Evolutionary conservation across 371 early-diverging fungal species (phyloP), one percentile per base, ranked within the genome.

Genomic region (Basidiobolus heterosporus): DNA sequence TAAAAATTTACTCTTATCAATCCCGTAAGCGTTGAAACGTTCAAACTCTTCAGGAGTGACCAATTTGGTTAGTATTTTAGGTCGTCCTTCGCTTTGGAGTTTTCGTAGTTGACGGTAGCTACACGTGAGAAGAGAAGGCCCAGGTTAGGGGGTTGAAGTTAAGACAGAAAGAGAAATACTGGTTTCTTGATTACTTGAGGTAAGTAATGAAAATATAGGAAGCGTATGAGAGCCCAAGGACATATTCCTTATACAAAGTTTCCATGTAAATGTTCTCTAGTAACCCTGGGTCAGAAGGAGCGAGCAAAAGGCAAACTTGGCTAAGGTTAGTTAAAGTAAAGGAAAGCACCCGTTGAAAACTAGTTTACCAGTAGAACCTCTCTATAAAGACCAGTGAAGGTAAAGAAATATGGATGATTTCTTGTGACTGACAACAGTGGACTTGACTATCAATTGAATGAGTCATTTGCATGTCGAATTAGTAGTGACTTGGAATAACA

Each of bases 11-110:
- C 85, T 72, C 63, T 88, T 92, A 56, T 92, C 97, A 16, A 76
- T 60, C 40, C 85, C 80, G 54, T 96, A 96, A 7, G 73, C 71
- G 48, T 84, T 84, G 3, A 91, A 78, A 57, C 89, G 87, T 38
- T 67, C 60, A 51, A 88, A 91, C 38, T 83, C 80, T 41, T 80
- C 71, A 38, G 74, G 66, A 40, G 49, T 50, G 14, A 82, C 75
- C 50, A 82, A 72, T 48, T 74, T 65, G 15, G 65, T 58, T 21
- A 86, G 57, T 8, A 80, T 70, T 48, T 56, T 66, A 46, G 85
- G 80, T 24, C 78, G 70, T 19, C 72, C 59, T 45, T 66, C 66
- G 57, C 74, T 72, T 56, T 74, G 61, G 38, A 83, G 69, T 39
- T 77, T 75, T 8, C 66, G 61, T 59, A 82, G 76, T 61, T 91